Evolutionary conservation across 164 flowering plant genomes (phyloP).

Genomic region (Taxillus chinensis): DNA sequence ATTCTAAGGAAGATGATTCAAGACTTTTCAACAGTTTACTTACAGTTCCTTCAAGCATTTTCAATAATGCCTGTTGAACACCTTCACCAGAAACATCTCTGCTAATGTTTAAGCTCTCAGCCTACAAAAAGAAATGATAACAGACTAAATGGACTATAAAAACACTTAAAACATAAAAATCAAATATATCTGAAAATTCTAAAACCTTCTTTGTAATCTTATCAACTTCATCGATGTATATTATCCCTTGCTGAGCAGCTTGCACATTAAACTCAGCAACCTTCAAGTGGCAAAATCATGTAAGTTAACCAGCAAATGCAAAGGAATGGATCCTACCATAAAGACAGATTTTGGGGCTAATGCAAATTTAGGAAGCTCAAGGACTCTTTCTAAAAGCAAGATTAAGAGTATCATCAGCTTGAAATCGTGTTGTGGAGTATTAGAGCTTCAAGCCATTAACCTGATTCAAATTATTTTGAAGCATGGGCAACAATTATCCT

Average conservation of each 20-base stretch:
- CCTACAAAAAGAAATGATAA: background rate
- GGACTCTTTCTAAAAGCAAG: too few relatives aligned
- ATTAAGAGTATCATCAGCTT: too few relatives aligned
- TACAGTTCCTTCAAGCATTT: constrained; percentile 8
- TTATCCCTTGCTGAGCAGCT: constrained; percentile 99
- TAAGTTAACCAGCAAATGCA: background rate
- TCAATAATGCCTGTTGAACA: constrained; percentile 6
- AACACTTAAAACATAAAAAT: background rate
- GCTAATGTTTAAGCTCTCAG: constrained; percentile 5
- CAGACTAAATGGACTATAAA: too few relatives aligned
- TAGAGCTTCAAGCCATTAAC: too few relatives aligned
- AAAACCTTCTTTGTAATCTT: constrained; percentile 94
- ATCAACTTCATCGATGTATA: constrained; percentile 99
- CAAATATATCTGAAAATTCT: background rate
- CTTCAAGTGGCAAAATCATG: constrained; percentile 17
- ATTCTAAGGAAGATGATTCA: background rate
- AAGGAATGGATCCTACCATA: background rate
- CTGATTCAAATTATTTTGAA: too few relatives aligned
- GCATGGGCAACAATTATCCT: too few relatives aligned
- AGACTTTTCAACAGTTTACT: background rate
- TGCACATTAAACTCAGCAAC: constrained; percentile 92
- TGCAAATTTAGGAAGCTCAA: too few relatives aligned
- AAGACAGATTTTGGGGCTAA: too few relatives aligned
- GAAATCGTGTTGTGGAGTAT: too few relatives aligned
- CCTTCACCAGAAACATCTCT: constrained; percentile 10